Evolutionary conservation across 345 rosid genomes (phyloP), one percentile per base, ranked within the genome.

Genomic region (Sisymbrium altissimum): DNA sequence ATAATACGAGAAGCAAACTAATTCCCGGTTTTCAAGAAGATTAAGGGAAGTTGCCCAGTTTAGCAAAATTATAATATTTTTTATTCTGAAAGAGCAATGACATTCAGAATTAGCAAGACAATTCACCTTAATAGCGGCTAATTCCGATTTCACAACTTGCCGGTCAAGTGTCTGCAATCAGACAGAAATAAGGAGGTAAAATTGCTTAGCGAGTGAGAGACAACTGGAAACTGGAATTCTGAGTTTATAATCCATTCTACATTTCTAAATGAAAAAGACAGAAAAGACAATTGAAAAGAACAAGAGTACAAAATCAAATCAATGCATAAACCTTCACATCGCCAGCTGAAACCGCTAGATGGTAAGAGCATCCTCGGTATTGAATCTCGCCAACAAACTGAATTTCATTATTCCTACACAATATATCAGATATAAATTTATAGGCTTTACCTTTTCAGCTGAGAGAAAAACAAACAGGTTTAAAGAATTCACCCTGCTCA

Each of bases 361-460:
- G 68, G 70, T 86, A 91, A 78, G 77, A 78, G 72, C 97, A 87
- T 29, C 96, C 97, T 30, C 82, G 80, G 3, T 88, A 83, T 81
- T 90, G 97, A 62, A 93, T 85, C 84, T 90, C 97, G 10, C 97
- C 98, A 1, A 96, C 98, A 81, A 90, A 93, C 82, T 93, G 97
- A 77, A 90, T 94, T 80, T 93, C 92, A 81, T 90, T 90, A 76
- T 93, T 93, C 86, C 98, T 86, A 73, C 6, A 29, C 40, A 32
- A 55, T 36, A 75, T 44, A 39, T 44, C 0, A 44, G 7, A 30
- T 46, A 12, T 32, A 11, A 43, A 10, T 32, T 41, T 9, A 40
- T 7, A 17, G 36, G 25, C n/a, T n/a, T n/a, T n/a, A n/a, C n/a
- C n/a, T n/a, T n/a, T n/a, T n/a, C n/a, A n/a, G n/a, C 18, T 10